Percentiles rank a stretch among this genome's conserved stretches.
Evolutionary conservation across 2,329 filamentous ascomycete species (phyloP).

Genomic region (Sclerotinia glacialis): DNA sequence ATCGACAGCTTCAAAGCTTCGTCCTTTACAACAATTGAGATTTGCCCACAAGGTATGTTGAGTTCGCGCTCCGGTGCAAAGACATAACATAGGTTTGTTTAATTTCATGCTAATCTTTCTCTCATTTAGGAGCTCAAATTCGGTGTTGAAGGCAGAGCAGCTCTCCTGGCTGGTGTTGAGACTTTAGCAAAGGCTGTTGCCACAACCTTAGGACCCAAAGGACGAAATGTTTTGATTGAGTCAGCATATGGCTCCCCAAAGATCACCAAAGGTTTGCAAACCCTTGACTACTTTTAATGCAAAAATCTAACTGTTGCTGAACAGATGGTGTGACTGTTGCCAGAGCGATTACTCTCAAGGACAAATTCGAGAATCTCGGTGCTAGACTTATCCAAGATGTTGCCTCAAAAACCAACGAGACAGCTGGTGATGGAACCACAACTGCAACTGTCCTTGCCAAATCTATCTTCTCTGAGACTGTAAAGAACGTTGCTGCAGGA

Average conservation of each 20-base stretch:
- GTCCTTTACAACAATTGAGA: constrained; percentile 76
- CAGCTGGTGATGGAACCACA: constrained; percentile 97
- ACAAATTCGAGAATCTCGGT: constrained; percentile 99
- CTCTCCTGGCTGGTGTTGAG: constrained; percentile 90
- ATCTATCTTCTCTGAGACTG: constrained; percentile 98
- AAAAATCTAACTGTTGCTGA: constrained; percentile 3
- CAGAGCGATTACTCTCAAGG: constrained; percentile 86
- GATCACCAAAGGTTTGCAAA: constrained; percentile 88
- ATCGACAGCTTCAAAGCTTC: constrained; percentile 62
- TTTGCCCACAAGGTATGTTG: constrained; percentile 90
- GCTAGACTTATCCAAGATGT: constrained; percentile 96
- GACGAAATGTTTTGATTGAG: constrained; percentile 97
- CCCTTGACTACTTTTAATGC: not conserved
- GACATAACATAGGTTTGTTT: constrained; percentile 17
- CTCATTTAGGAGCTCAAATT: constrained; percentile 87
- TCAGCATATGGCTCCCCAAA: constrained; percentile 98
- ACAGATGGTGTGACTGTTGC: constrained; percentile 85
- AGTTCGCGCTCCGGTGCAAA: not conserved
- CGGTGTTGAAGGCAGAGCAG: constrained; percentile 86
- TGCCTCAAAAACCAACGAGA: constrained; percentile 98
- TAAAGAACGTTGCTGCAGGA: constrained; percentile 98
- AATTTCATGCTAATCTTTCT: constrained; percentile 12
- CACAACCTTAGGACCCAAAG: constrained; percentile 95
- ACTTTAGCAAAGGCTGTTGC: constrained; percentile 94
- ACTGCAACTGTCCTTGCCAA: constrained; percentile 95